These are phyloP conservation scores for Fusarium austroafricanum DNA, from an alignment of 2,329 filamentous ascomycete genomes.

Conservation along the genomic window DNA sequence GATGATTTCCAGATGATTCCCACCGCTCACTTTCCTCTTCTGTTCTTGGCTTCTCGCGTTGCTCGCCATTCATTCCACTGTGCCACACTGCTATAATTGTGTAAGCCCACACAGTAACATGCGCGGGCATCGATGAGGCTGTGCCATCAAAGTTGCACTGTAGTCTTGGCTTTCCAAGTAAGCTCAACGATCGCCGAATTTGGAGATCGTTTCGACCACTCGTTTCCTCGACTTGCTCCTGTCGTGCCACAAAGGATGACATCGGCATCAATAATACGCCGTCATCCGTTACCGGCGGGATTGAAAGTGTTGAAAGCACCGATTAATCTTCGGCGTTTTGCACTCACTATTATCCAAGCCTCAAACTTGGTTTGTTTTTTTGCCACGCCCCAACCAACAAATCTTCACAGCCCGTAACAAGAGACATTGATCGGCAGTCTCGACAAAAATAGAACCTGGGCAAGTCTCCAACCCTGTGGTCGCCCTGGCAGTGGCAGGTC, in stretches of 20 bases:
- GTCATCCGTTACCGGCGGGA: conserved; percentile 12
- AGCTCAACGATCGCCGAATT: conserved; percentile 27
- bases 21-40: conserved; percentile 3
- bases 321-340: conserved; percentile 11
- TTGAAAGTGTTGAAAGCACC: conserved; percentile 4
- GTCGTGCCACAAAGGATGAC: conserved; percentile 6
- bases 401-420: not conserved
- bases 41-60: not conserved
- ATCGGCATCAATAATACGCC: conserved; percentile 27
- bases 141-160: conserved; percentile 30
- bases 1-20: not conserved
- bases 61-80: conserved; percentile 7
- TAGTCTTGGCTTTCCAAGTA: conserved; percentile 35
- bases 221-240: conserved; percentile 4
- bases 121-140: conserved; percentile 21
- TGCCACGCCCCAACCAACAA: conserved; percentile 29
- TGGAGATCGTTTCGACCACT: conserved; percentile 9
- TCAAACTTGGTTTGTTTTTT: conserved; percentile 27
- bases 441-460: conserved; percentile 39
- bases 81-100: conserved; percentile 22
- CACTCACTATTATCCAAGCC: conserved; percentile 2
- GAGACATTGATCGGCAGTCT: conserved; percentile 19
- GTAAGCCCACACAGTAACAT: conserved; percentile 28
- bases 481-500: not conserved
- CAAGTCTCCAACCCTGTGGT: not conserved